A percentile compares a stretch with the other conserved stretches of the same genome.
Evolutionary conservation across 805 yeast species (phyloP).

Genomic region (Lipomyces spencermartinsiae): DNA sequence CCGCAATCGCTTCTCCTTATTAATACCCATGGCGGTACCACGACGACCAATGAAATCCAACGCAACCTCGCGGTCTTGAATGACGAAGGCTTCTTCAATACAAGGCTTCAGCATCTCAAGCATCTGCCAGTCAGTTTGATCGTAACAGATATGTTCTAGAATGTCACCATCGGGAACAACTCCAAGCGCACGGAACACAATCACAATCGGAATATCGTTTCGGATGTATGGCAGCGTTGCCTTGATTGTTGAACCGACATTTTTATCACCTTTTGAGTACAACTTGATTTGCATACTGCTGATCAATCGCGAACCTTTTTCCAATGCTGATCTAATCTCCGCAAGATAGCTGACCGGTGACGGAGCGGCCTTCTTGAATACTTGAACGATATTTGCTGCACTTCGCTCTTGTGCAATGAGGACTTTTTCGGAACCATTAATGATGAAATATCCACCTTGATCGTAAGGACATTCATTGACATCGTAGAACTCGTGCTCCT

Average conservation of each 20-base stretch:
- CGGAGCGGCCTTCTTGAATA: conserved; percentile 95
- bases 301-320: conserved; percentile 94
- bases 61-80: conserved; percentile 98
- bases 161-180: conserved; percentile 99
- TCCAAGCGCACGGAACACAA: conserved; percentile 97
- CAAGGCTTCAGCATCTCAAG: conserved; percentile 98
- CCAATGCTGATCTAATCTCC: conserved; percentile 94
- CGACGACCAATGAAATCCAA: conserved; percentile 98
- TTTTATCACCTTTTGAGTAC: conserved; percentile 72
- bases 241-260: conserved; percentile 83
- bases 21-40: conserved; percentile 94
- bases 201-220: conserved; percentile 95
- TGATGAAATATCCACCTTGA: conserved; percentile 99
- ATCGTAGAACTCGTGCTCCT: conserved; percentile 92
- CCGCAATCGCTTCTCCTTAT: conserved; percentile 96
- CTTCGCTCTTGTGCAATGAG: conserved; percentile 98
- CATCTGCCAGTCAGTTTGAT: conserved; percentile 99
- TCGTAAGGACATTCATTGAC: conserved; percentile 98
- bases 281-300: conserved; percentile 93
- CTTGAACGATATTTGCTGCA: conserved; percentile 98
- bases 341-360: conserved; percentile 96
- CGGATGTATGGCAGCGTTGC: conserved; percentile 96
- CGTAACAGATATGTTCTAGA: conserved; percentile 96
- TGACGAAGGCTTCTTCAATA: conserved; percentile 98
- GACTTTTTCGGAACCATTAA: conserved; percentile 98